phyloP scores from a whole-genome alignment of 2,329 filamentous ascomycete species.

The Beauveria sp. region DNA sequence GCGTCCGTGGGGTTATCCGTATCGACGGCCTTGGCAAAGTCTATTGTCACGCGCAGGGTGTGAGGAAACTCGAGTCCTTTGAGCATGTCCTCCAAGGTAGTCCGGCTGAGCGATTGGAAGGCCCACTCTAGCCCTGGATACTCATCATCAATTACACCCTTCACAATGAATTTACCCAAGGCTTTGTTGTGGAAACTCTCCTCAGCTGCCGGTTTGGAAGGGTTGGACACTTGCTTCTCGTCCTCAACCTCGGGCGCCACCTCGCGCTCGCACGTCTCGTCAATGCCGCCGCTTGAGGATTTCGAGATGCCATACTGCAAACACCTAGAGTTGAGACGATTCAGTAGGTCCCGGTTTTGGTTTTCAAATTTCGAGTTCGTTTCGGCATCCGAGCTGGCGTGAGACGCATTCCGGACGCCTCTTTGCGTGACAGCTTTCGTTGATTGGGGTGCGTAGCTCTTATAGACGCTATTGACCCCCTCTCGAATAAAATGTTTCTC shows the following conservation, averaged over 20 bases:
- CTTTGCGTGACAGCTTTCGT: neutral
- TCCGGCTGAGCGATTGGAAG: conserved; percentile 34
- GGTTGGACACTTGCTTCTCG: conserved; percentile 47
- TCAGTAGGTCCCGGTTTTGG: neutral
- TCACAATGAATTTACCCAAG: conserved; percentile 31
- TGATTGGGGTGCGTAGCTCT: neutral
- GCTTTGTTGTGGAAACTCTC: conserved; percentile 35
- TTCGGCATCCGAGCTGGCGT: neutral
- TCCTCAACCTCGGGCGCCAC: conserved; percentile 56
- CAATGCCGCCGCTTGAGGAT: conserved; percentile 24
- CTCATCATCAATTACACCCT: conserved; percentile 22
- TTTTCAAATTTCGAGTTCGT: neutral
- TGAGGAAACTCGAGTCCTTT: neutral
- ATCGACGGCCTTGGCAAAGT: neutral
- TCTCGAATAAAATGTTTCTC: neutral
- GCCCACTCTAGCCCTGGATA: conserved; percentile 33
- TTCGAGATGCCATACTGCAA: neutral
- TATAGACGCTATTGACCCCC: neutral
- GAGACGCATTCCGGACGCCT: neutral
- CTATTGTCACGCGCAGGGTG: neutral
- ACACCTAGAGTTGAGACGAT: neutral
- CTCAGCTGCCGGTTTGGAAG: conserved; percentile 29
- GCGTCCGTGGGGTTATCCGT: neutral
- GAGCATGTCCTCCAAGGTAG: conserved; percentile 24
- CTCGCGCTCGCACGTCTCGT: conserved; percentile 64